Base-by-base conservation (phyloP, 345 rosid genomes). In the Angophora floribunda region DNA sequence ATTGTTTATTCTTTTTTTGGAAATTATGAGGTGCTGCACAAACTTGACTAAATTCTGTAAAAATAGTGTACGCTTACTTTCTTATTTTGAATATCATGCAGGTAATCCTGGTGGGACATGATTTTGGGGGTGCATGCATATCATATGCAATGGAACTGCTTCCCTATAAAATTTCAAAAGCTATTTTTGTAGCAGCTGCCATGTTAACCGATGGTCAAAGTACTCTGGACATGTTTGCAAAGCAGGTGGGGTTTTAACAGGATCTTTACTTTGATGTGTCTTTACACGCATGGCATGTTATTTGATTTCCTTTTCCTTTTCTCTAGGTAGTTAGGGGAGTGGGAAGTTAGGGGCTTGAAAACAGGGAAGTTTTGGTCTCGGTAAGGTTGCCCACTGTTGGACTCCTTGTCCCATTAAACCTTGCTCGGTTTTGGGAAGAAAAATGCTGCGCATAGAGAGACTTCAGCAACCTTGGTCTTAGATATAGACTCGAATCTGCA, bases 71-170 rank as follows among this genome's bases (percentile, higher is more conserved):
- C 16, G 4, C 36, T 53, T 1, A 21, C 51, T 89, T 75, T 70
- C 41, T 32, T 9, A 11, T 47, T 86, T 45, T 86, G 44, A 41
- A 85, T n/a, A 65, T 59, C 49, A 51, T 87, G 93, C 93, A 98
- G 99, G 98, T 95, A 90, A 93, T 98, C 87, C 93, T 98, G 96
- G 98, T 95, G 7, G 99, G 99, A 53, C 99, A 97, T 21, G 99
- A 98, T 92, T 94, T 98, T 88, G 99, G 99, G 79, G 99, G 99
- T 86, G 95, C 98, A 61, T 97, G 99, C 87, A 86, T 95, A 86
- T 95, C 98, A 14, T 94, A 95, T 86, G 97, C 94, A 65, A 95
- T 97, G 99, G 99, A 98, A 93, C 87, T 94, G 88, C 96, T 95
- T 93, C 97, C 99, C 88, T 82, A 52, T 15, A 97, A 91, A 93